Evolutionary conservation across 768 basidiomycete genomes (phyloP).

Genomic region (Tubosaeta sp.): DNA sequence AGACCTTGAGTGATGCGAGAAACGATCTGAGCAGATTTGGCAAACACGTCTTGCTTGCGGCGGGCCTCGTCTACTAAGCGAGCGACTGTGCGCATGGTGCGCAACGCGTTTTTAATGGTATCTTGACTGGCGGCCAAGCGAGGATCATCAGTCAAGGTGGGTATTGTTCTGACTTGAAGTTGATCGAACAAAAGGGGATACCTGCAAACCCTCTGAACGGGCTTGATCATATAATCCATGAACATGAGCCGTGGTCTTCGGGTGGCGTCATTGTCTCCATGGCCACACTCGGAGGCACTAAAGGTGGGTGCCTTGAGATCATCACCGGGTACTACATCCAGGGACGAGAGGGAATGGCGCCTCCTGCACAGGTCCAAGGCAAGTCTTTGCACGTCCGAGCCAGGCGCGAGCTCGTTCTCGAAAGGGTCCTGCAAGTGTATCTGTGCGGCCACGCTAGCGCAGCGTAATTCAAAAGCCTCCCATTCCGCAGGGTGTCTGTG

Average conservation of each 20-base stretch:
- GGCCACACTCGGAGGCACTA: slow-evolving; percentile 30
- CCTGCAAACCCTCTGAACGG: slow-evolving; percentile 93
- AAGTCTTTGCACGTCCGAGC: slow-evolving; percentile 5
- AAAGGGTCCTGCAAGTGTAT: slow-evolving; percentile 19
- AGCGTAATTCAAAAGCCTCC: slow-evolving; percentile 79
- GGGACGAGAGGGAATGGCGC: slow-evolving; percentile 47
- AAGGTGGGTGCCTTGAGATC: slow-evolving; percentile 30
- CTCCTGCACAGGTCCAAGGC: slow-evolving; percentile 35
- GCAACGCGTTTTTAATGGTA: slow-evolving; percentile 42
- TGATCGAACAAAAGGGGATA: slow-evolving; percentile 89
- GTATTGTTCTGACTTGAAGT: slow-evolving; percentile 34
- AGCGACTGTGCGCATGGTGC: slow-evolving; percentile 74
- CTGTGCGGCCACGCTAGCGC: slow-evolving; percentile 50
- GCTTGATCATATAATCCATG: slow-evolving; percentile 92
- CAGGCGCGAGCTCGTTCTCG: slow-evolving; percentile 1
- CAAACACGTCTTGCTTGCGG: slow-evolving; percentile 55
- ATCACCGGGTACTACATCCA: slow-evolving; percentile 39
- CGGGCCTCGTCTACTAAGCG: slow-evolving; percentile 79
- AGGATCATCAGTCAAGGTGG: slow-evolving; percentile 1
- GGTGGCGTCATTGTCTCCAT: slow-evolving; percentile 25
- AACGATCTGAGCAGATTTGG: slow-evolving; percentile 65
- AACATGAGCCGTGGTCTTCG: slow-evolving; percentile 51
- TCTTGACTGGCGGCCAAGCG: slow-evolving; percentile 4
- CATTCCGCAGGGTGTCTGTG: slow-evolving; percentile 68
- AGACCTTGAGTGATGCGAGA: slow-evolving; percentile 52